phyloP scores from a whole-genome alignment of 1,284 basidiomycete genomes.

The Fomitiporia mediterranea region DNA sequence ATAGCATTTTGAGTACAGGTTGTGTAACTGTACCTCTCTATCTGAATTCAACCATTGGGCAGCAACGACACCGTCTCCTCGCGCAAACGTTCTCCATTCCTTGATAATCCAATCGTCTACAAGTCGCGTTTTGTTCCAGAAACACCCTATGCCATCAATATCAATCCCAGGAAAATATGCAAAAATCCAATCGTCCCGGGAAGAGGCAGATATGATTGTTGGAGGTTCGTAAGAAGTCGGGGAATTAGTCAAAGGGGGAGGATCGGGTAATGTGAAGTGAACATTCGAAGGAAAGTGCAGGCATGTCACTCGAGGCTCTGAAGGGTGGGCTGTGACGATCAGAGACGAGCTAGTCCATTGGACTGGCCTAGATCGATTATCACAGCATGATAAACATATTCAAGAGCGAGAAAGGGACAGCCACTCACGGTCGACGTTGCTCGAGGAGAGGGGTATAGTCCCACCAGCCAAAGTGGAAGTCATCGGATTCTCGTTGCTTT shows the following conservation, averaged over 20 bases:
- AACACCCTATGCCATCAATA: constrained; percentile 52
- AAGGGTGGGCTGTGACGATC: constrained; percentile 61
- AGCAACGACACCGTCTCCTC: constrained; percentile 52
- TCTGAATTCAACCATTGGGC: constrained; percentile 56
- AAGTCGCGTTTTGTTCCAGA: constrained; percentile 56
- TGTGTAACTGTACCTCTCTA: constrained; percentile 45
- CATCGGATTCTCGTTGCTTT: constrained; percentile 49
- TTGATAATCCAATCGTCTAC: constrained; percentile 59
- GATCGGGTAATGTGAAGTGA: constrained; percentile 54
- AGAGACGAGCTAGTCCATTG: constrained; percentile 65
- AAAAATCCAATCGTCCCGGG: constrained; percentile 60
- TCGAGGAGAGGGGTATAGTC: constrained; percentile 60
- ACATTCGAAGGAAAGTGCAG: constrained; percentile 65
- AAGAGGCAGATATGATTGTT: constrained; percentile 52
- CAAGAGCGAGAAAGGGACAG: too few species aligned
- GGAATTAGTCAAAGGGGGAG: constrained; percentile 41
- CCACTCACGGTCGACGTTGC: constrained; percentile 47
- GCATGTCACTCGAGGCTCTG: constrained; percentile 53
- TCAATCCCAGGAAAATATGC: constrained; percentile 65
- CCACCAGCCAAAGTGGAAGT: constrained; percentile 69
- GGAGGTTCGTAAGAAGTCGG: constrained; percentile 55
- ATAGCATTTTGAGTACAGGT: not conserved
- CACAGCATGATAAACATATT: too few species aligned
- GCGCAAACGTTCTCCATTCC: constrained; percentile 51
- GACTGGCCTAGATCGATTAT: constrained; percentile 45